Evolutionary conservation across 2,329 filamentous ascomycete species (phyloP).

Genomic region (Orbilia brochopaga): DNA sequence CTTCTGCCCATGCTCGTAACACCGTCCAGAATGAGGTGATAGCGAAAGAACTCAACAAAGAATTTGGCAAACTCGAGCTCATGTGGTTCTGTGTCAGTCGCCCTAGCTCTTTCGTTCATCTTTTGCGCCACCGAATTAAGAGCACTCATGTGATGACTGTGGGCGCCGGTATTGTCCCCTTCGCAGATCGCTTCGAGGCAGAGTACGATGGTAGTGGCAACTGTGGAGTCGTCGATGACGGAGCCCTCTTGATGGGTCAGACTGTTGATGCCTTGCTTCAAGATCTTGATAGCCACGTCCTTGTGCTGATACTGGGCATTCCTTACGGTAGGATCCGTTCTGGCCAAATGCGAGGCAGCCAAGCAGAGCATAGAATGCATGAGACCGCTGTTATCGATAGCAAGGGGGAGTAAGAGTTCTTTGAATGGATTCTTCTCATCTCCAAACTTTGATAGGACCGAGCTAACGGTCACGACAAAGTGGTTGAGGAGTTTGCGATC

Average conservation of each 20-base stretch:
- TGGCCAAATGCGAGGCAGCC: constrained; percentile 75
- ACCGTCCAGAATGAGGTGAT: constrained; percentile 44
- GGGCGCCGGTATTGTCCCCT: constrained; percentile 61
- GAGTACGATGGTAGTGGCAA: constrained; percentile 67
- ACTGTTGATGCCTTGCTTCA: constrained; percentile 42
- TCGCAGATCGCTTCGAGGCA: constrained; percentile 68
- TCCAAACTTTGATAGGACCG: constrained; percentile 79
- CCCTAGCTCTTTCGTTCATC: constrained; percentile 29
- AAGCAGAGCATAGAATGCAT: constrained; percentile 91
- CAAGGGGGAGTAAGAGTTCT: constrained; percentile 80
- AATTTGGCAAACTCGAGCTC: constrained; percentile 37
- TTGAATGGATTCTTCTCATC: constrained; percentile 85
- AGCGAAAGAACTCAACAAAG: constrained; percentile 48
- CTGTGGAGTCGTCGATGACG: constrained; percentile 66
- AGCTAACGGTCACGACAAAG: constrained; percentile 79
- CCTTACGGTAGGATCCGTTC: constrained; percentile 62
- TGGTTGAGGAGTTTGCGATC: constrained; percentile 83
- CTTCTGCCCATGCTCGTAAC: constrained; percentile 36
- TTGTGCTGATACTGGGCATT: constrained; percentile 66
- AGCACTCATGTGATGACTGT: constrained; percentile 38
- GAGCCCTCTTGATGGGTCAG: constrained; percentile 39
- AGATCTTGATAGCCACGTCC: constrained; percentile 54
- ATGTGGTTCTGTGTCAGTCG: constrained; percentile 36
- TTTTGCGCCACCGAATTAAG: constrained; percentile 36
- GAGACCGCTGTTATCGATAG: constrained; percentile 76